phyloP scores from a whole-genome alignment of 1,284 basidiomycete species.

The Ganoderma lucidum region DNA sequence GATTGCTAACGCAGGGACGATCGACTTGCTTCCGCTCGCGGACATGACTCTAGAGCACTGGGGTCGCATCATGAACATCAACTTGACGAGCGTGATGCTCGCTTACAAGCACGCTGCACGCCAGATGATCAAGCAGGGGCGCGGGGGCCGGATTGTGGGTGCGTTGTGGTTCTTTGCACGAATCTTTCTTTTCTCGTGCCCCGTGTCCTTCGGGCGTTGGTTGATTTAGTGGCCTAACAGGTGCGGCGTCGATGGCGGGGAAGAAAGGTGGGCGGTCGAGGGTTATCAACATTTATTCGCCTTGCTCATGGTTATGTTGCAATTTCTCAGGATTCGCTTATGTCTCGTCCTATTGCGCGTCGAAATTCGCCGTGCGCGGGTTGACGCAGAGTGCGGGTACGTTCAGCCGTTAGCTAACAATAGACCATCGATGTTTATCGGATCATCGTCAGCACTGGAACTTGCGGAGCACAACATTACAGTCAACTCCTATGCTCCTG shows the following conservation, averaged over 20 bases:
- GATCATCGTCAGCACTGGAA: slow-evolving; percentile 30
- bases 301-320: no score
- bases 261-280: slow-evolving; percentile 31
- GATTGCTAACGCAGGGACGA: slow-evolving; percentile 42
- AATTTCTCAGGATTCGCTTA: slow-evolving; percentile 24
- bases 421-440: no score
- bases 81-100: slow-evolving; percentile 41
- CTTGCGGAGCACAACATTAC: slow-evolving; percentile 35
- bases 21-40: slow-evolving; percentile 22
- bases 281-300: background rate
- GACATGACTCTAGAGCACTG: slow-evolving; percentile 31
- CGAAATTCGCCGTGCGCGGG: slow-evolving; percentile 46
- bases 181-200: background rate
- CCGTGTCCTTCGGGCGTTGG: background rate
- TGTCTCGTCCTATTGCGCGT: slow-evolving; percentile 34
- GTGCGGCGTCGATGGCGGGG: slow-evolving; percentile 33
- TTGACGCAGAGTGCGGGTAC: slow-evolving; percentile 43
- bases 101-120: slow-evolving; percentile 43
- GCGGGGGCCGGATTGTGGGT: slow-evolving; percentile 44
- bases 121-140: slow-evolving; percentile 40
- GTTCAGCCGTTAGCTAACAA: background rate
- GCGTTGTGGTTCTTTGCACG: slow-evolving; percentile 8
- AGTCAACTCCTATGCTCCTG: slow-evolving; percentile 41
- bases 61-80: slow-evolving; percentile 38
- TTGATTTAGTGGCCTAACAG: slow-evolving; percentile 15